These are phyloP conservation scores for Hordeum pubiflorum DNA, from an alignment of 202 grass and related monocot species.

Conservation along the genomic window DNA sequence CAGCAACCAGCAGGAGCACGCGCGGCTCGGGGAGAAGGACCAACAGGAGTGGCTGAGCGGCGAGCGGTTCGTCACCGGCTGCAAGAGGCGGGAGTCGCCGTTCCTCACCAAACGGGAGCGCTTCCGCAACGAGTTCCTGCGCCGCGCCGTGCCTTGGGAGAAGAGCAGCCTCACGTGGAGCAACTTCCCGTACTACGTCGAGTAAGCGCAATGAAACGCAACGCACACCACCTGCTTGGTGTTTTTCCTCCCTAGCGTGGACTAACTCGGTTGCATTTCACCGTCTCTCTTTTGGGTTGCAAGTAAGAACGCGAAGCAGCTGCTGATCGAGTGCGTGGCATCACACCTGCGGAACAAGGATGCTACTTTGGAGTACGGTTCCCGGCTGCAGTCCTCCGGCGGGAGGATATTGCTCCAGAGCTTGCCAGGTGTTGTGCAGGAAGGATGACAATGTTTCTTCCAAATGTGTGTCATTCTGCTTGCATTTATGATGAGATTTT, in stretches of 20 bases:
- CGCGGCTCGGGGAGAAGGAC: constrained; percentile 78
- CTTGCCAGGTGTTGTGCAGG: constrained; percentile 42
- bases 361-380: constrained; percentile 44
- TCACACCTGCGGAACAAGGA: constrained; percentile 67
- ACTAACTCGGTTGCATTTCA: constrained; percentile 14
- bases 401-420: constrained; percentile 81
- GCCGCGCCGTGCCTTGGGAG: constrained; percentile 67
- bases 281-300: not conserved
- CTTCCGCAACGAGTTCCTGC: constrained; percentile 75
- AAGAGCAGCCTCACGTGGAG: constrained; percentile 64
- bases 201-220: constrained; percentile 42
- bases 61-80: constrained; percentile 57
- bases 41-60: constrained; percentile 78
- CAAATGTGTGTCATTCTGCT: not conserved
- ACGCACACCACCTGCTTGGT: not conserved
- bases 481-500: not conserved
- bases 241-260: not conserved
- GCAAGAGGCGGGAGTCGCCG: constrained; percentile 52
- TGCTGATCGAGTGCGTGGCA: constrained; percentile 66
- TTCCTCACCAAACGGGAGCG: constrained; percentile 71
- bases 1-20: constrained; percentile 52
- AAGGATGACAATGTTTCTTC: not conserved
- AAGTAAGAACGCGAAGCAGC: constrained; percentile 46
- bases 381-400: constrained; percentile 48
- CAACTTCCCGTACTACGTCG: constrained; percentile 82